phyloP scores from a whole-genome alignment of 2,329 filamentous ascomycete species.

The Fusarium praegraminearum region DNA sequence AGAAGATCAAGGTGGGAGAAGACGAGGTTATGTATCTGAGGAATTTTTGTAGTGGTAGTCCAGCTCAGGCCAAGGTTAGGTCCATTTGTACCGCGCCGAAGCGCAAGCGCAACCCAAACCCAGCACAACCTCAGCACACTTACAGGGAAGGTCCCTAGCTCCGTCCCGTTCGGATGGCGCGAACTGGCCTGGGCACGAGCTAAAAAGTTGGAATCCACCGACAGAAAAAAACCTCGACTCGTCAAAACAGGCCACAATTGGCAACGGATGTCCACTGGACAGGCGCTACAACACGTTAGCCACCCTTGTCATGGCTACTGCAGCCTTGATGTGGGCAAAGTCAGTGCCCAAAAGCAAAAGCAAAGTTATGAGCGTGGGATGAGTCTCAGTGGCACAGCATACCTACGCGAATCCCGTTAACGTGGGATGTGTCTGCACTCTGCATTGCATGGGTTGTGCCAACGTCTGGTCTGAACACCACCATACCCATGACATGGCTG shows the following conservation, averaged over 20 bases:
- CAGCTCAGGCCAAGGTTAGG: conserved; percentile 2
- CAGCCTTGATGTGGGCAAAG: conserved; percentile 4
- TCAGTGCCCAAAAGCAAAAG: conserved; percentile 10
- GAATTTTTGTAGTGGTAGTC: conserved; percentile 41
- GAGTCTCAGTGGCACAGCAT: conserved; percentile 22
- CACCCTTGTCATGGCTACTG: conserved; percentile 11
- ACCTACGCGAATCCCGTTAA: conserved; percentile 6
- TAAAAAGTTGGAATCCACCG: conserved; percentile 25
- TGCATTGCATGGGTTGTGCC: conserved; percentile 13
- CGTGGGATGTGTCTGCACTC: conserved; percentile 13
- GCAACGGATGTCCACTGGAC: conserved; percentile 8
- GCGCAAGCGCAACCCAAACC: conserved; percentile 14
- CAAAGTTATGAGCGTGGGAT: conserved; percentile 13
- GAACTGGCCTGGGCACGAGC: conserved; percentile 31
- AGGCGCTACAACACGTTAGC: conserved; percentile 31
- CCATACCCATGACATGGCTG: background rate
- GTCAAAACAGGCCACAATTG: conserved; percentile 40
- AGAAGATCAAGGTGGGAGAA: conserved; percentile 26
- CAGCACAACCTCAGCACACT: conserved; percentile 18
- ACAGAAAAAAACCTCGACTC: conserved; percentile 25
- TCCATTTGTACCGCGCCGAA: conserved; percentile 38
- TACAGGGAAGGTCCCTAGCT: conserved; percentile 24
- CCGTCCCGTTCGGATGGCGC: conserved; percentile 32
- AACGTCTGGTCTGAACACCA: conserved; percentile 5
- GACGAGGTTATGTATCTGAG: conserved; percentile 45